These are phyloP conservation scores for Tilletia walkeri DNA, from an alignment of 1,284 basidiomycete species.

Conservation along the genomic window DNA sequence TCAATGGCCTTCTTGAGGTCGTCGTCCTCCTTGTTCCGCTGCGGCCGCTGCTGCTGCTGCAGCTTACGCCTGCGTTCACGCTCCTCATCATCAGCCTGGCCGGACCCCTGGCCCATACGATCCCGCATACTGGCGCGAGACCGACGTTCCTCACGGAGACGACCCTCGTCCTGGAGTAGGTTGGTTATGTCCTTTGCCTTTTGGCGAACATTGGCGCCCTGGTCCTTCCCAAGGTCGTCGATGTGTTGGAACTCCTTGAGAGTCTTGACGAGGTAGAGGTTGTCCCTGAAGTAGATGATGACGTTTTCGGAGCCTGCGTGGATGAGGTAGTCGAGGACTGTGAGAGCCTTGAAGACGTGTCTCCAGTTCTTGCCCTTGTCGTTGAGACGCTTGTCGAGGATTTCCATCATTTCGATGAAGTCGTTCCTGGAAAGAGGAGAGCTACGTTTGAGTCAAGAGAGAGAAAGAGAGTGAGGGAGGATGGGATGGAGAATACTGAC, in stretches of 20 bases:
- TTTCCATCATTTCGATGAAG: conserved; percentile 99
- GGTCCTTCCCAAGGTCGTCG: conserved; percentile 93
- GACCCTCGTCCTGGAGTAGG: conserved; percentile 81
- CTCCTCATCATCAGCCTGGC: conserved; percentile 26
- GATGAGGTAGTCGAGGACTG: conserved; percentile 91
- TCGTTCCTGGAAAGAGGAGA: conserved; percentile 67
- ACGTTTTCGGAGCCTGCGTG: conserved; percentile 98
- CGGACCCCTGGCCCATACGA: conserved; percentile 71
- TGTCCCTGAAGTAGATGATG: conserved; percentile 95
- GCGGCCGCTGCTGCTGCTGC: conserved; percentile 66
- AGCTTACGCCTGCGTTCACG: conserved; percentile 79
- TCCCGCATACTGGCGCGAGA: conserved; percentile 88
- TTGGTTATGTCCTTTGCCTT: conserved; percentile 99
- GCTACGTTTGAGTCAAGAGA: not conserved
- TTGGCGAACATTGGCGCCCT: conserved; percentile 95
- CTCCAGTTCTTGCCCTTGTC: conserved; percentile 99
- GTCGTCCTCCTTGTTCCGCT: conserved; percentile 57
- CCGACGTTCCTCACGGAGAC: conserved; percentile 80
- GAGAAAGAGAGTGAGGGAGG: not conserved
- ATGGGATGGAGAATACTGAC: conserved; percentile 57
- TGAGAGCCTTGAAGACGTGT: conserved; percentile 98
- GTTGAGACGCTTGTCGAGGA: conserved; percentile 97
- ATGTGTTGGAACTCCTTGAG: conserved; percentile 97
- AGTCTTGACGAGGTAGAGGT: conserved; percentile 97
- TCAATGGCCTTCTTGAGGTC: conserved; percentile 62